A percentile compares a stretch with the other conserved stretches of the same genome.
phyloP scores from a whole-genome alignment of 2,329 filamentous ascomycete species.

The Sarocladium kiliense region DNA sequence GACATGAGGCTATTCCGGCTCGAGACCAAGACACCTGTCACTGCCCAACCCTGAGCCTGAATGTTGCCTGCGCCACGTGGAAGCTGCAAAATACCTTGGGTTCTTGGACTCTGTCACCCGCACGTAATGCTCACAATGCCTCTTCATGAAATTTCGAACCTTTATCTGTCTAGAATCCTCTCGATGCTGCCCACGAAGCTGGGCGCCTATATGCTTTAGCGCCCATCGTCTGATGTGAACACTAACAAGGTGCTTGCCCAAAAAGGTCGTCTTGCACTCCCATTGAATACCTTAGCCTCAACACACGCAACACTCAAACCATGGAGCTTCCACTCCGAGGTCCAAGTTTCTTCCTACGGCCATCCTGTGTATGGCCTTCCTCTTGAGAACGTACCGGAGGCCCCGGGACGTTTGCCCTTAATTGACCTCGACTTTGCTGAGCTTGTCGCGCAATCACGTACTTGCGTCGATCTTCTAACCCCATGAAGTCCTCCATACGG shows the following conservation, averaged over 20 bases:
- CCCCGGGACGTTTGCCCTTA: too few relatives aligned
- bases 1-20: neutral
- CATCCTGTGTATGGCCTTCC: neutral
- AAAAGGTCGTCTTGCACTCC: neutral
- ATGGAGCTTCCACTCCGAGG: neutral
- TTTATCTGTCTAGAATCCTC: neutral
- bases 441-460: constrained; percentile 64
- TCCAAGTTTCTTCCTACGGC: neutral
- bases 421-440: constrained; percentile 27
- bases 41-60: constrained; percentile 2
- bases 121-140: too few relatives aligned
- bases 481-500: constrained; percentile 68
- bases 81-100: neutral
- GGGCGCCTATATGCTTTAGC: too few relatives aligned
- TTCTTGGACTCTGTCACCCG: neutral
- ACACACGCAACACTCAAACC: too few relatives aligned
- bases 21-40: neutral
- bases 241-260: too few relatives aligned
- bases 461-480: constrained; percentile 69
- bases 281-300: neutral
- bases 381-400: neutral
- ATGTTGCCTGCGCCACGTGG: neutral
- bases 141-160: too few relatives aligned
- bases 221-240: too few relatives aligned
- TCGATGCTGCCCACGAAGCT: too few relatives aligned